Conservation (phyloP, 345 rosid genomes). For the Barbarea vulgaris region DNA sequence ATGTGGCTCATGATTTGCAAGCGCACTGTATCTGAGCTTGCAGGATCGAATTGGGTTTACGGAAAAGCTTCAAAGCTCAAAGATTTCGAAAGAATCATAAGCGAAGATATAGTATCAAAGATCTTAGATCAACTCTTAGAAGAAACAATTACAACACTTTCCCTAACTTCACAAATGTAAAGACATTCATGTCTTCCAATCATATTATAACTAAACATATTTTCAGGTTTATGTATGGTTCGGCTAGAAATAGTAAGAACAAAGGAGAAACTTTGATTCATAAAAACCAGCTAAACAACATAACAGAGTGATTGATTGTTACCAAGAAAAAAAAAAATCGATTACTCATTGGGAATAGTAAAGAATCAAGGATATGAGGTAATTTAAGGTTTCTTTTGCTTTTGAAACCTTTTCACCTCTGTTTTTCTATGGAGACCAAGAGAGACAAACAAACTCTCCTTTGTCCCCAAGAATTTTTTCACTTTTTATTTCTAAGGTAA, state of each 20-base stretch:
- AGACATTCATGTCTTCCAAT: constrained; percentile 30
- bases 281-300: background rate
- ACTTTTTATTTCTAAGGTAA: constrained; percentile 31
- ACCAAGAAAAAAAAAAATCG: background rate
- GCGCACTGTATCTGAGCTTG: constrained; percentile 24
- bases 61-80: constrained; percentile 19
- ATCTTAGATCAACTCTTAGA: constrained; percentile 41
- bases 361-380: constrained; percentile 35
- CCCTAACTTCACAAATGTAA: constrained; percentile 30
- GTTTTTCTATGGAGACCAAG: constrained; percentile 35
- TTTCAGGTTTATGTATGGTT: background rate
- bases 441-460: constrained; percentile 28
- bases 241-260: background rate
- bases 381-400: constrained; percentile 25
- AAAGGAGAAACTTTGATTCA: background rate
- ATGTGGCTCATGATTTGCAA: constrained; percentile 28
- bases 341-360: constrained; percentile 37
- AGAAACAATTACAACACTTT: constrained; percentile 39
- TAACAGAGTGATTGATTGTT: constrained; percentile 6
- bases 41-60: constrained; percentile 10
- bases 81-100: constrained; percentile 30
- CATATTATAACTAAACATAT: constrained; percentile 16
- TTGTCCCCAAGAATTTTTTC: background rate
- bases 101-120: constrained; percentile 23
- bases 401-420: constrained; percentile 33